Percentiles rank a stretch among this genome's conserved stretches.
phyloP scores from a whole-genome alignment of 1,284 basidiomycete genomes.

The Ustilago lituana region DNA sequence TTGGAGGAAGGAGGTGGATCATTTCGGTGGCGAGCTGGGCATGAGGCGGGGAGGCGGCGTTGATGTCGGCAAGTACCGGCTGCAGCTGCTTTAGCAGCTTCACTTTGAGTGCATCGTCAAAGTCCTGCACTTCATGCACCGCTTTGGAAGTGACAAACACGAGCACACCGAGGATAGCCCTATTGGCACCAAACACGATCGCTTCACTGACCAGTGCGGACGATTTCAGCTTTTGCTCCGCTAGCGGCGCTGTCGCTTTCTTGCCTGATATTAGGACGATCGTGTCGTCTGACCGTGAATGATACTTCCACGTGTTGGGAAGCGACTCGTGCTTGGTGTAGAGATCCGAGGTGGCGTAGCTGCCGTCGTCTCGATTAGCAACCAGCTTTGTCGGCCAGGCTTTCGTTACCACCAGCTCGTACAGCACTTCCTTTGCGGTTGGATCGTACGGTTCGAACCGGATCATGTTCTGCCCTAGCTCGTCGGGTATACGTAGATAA shows the following conservation, averaged over 20 bases:
- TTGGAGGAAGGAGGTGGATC: slow-evolving; percentile 28
- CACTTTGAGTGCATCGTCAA: slow-evolving; percentile 15
- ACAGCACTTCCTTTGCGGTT: slow-evolving; percentile 6
- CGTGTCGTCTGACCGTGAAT: slow-evolving; percentile 47
- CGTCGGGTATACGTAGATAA: slow-evolving; percentile 70
- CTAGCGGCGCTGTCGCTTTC: slow-evolving; percentile 36
- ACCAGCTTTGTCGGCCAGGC: slow-evolving; percentile 57
- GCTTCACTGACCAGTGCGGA: slow-evolving; percentile 35
- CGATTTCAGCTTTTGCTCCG: slow-evolving; percentile 38
- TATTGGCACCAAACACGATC: slow-evolving; percentile 54
- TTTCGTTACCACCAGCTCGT: slow-evolving; percentile 44
- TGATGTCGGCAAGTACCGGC: slow-evolving; percentile 30
- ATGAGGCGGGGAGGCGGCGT: slow-evolving; percentile 35
- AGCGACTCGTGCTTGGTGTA: slow-evolving; percentile 21
- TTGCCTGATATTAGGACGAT: slow-evolving; percentile 56
- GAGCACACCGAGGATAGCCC: slow-evolving; percentile 51
- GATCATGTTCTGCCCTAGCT: slow-evolving; percentile 29
- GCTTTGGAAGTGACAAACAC: slow-evolving; percentile 35
- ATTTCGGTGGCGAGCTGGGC: slow-evolving; percentile 47
- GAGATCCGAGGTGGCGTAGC: slow-evolving; percentile 52
- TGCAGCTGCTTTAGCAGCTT: slow-evolving; percentile 23
- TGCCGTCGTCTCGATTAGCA: slow-evolving; percentile 42
- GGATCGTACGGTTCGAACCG: slow-evolving; percentile 34
- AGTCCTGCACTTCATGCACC: neutral
- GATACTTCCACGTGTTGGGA: slow-evolving; percentile 44